phyloP scores from a whole-genome alignment of 306 rosid species.

The Medicago ruthenica region DNA sequence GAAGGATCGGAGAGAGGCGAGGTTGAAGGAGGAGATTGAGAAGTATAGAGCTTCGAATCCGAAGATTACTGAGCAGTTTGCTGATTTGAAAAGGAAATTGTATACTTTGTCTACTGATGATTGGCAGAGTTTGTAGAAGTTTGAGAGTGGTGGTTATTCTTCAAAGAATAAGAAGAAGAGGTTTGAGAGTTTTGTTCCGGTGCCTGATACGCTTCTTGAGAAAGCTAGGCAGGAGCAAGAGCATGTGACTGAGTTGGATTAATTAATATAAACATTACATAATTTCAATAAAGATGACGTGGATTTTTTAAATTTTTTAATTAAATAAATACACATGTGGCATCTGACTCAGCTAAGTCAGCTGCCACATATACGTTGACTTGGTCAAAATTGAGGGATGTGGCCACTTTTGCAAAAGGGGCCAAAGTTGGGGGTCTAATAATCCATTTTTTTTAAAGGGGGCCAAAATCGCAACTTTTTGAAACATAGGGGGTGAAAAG shows the following conservation, averaged over 20 bases:
- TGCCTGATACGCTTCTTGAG: constrained; percentile 86
- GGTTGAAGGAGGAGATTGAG: constrained; percentile 91
- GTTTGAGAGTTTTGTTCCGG: constrained; percentile 90
- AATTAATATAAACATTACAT: too few relatives aligned
- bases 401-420: too few relatives aligned
- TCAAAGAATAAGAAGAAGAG: constrained; percentile 84
- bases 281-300: too few relatives aligned
- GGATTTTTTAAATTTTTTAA: too few relatives aligned
- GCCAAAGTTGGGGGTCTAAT: too few relatives aligned
- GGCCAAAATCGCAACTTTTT: too few relatives aligned
- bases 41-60: constrained; percentile 88
- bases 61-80: constrained; percentile 85
- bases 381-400: too few relatives aligned
- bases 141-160: constrained; percentile 82
- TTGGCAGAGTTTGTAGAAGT: constrained; percentile 75
- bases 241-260: constrained; percentile 84
- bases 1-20: constrained; percentile 86
- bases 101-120: constrained; percentile 67
- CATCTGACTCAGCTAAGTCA: too few relatives aligned
- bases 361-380: too few relatives aligned
- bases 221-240: constrained; percentile 92
- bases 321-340: too few relatives aligned
- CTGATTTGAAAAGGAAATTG: constrained; percentile 76
- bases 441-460: too few relatives aligned
- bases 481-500: too few relatives aligned